These are phyloP conservation scores for Ehretia macrophylla DNA, from an alignment of 257 asterid species.

Conservation along the genomic window DNA sequence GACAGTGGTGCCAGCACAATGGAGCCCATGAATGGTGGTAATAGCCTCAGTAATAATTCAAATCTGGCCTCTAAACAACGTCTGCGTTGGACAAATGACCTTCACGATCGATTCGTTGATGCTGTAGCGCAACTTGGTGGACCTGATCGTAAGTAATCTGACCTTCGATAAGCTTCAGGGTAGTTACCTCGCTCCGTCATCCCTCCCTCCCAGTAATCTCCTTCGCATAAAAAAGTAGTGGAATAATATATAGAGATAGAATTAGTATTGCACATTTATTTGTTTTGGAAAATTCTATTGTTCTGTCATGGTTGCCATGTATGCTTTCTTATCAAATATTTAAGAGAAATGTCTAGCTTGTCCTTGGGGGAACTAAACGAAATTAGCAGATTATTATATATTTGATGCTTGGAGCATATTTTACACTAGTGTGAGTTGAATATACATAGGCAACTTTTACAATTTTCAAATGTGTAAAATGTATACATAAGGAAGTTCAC, in stretches of 20 bases:
- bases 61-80: slow-evolving; percentile 84
- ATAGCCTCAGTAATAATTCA: slow-evolving; percentile 37
- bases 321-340: background rate
- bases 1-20: slow-evolving; percentile 26
- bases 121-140: slow-evolving; percentile 99
- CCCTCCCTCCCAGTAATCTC: background rate
- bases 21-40: slow-evolving; percentile 54
- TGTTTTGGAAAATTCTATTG: too few species aligned
- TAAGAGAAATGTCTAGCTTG: too few species aligned
- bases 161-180: slow-evolving; percentile 7
- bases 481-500: background rate
- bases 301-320: too few species aligned
- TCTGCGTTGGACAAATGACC: slow-evolving; percentile 97
- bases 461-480: background rate
- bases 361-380: too few species aligned
- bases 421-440: too few species aligned
- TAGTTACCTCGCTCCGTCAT: background rate
- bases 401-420: too few species aligned
- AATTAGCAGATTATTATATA: too few species aligned
- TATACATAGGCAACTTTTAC: background rate
- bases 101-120: slow-evolving; percentile 89
- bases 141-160: slow-evolving; percentile 74
- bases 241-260: too few species aligned
- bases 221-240: background rate
- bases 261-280: too few species aligned